Evolutionary conservation across 2,329 filamentous ascomycete genomes (phyloP).

Genomic region (Chaetomiaceae sp.): DNA sequence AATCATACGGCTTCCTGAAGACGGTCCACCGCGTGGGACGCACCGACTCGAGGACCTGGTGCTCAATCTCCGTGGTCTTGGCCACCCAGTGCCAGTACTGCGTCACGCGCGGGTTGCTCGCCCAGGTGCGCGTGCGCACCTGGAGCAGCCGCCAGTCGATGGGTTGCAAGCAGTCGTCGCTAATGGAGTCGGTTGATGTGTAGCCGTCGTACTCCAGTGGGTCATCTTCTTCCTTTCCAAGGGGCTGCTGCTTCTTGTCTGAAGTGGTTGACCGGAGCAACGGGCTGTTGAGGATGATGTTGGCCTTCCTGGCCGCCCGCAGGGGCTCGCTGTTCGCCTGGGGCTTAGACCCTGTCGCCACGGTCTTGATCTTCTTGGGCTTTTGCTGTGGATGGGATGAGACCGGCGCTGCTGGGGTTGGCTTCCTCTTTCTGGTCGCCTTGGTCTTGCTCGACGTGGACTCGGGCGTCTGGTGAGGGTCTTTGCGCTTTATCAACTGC

Average conservation of each 20-base stretch:
- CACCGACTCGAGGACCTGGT: conserved; percentile 48
- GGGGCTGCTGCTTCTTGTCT: too few relatives aligned
- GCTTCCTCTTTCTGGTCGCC: not conserved
- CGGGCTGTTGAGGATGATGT: conserved; percentile 8
- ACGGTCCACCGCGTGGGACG: conserved; percentile 42
- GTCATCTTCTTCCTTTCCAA: too few relatives aligned
- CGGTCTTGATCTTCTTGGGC: conserved; percentile 16
- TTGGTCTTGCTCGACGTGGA: conserved; percentile 12
- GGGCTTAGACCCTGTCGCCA: not conserved
- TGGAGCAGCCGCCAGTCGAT: conserved; percentile 51
- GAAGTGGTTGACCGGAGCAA: too few relatives aligned
- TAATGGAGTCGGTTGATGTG: conserved; percentile 50
- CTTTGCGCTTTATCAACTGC: conserved; percentile 26
- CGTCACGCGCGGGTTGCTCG: conserved; percentile 44
- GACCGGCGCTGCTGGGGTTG: not conserved
- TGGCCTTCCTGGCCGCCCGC: too few relatives aligned
- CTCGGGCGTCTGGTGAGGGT: conserved; percentile 20
- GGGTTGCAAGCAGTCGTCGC: conserved; percentile 39
- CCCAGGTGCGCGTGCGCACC: conserved; percentile 46
- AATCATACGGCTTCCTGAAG: conserved; percentile 48
- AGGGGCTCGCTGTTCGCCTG: too few relatives aligned
- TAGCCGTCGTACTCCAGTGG: conserved; percentile 43
- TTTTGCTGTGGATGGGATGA: conserved; percentile 1
- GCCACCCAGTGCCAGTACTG: conserved; percentile 54
- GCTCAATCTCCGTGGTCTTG: conserved; percentile 43